Evolutionary conservation across 2,329 filamentous ascomycete species (phyloP).

Genomic region (Aspergillus tubingensis): DNA sequence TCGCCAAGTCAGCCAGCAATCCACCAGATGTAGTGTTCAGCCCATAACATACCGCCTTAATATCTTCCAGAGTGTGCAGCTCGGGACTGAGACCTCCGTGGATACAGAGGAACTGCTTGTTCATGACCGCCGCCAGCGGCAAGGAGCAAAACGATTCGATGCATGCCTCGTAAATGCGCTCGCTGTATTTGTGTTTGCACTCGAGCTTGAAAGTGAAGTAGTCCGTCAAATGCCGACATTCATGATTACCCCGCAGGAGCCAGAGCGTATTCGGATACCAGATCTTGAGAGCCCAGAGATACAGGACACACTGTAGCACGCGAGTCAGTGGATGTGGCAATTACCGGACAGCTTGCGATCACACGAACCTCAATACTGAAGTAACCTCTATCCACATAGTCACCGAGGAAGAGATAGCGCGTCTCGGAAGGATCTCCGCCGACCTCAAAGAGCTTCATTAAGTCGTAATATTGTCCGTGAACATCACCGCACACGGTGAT

Average conservation of each 20-base stretch:
- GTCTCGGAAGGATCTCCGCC: slow-evolving; percentile 96
- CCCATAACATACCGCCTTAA: slow-evolving; percentile 70
- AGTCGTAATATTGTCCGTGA: slow-evolving; percentile 97
- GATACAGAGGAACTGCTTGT: slow-evolving; percentile 99
- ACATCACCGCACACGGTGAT: slow-evolving; percentile 99
- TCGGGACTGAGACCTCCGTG: slow-evolving; percentile 96
- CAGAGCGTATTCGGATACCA: slow-evolving; percentile 98
- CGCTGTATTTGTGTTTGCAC: slow-evolving; percentile 99
- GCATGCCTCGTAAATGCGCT: slow-evolving; percentile 93
- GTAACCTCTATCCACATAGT: slow-evolving; percentile 97
- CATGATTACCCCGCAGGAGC: slow-evolving; percentile 96
- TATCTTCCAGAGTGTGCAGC: slow-evolving; percentile 89
- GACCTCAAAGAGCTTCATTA: slow-evolving; percentile 99
- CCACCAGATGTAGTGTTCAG: no score
- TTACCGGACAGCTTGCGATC: not conserved
- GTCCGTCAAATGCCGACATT: slow-evolving; percentile 97
- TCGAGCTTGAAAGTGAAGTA: slow-evolving; percentile 99
- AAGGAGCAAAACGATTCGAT: slow-evolving; percentile 97
- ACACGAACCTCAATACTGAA: slow-evolving; percentile 84
- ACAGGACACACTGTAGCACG: slow-evolving; percentile 75
- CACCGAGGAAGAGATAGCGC: slow-evolving; percentile 92
- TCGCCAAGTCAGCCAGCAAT: slow-evolving; percentile 23
- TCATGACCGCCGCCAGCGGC: slow-evolving; percentile 95
- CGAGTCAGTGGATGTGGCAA: slow-evolving; percentile 11
- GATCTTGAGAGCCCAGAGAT: slow-evolving; percentile 97